Conservation (phyloP, 2,329 filamentous ascomycete species). For the Atkinsonella texensis region DNA sequence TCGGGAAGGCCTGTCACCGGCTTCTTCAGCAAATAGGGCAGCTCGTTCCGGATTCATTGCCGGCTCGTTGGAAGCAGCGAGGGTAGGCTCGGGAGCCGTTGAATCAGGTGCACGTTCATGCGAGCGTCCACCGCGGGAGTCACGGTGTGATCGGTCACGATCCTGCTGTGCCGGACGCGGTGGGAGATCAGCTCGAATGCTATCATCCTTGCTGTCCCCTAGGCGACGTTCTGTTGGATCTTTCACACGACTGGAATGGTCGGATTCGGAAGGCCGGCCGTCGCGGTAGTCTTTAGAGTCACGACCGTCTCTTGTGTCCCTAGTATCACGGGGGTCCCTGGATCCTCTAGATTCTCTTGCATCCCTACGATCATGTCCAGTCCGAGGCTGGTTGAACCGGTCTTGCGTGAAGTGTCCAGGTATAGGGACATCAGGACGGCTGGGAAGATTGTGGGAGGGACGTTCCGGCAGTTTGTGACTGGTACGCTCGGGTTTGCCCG, state of each 20-base stretch:
- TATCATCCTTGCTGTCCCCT: conserved; percentile 21
- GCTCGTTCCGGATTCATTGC: conserved; percentile 45
- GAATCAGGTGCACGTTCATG: conserved; percentile 20
- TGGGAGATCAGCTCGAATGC: conserved; percentile 17
- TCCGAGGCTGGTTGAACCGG: conserved; percentile 30
- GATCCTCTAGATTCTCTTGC: conserved; percentile 18
- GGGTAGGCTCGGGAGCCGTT: conserved; percentile 15
- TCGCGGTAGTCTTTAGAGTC: conserved; percentile 24
- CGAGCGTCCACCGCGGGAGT: conserved; percentile 15
- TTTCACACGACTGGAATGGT: conserved; percentile 29
- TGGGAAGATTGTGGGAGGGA: conserved; percentile 35
- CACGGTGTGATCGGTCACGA: conserved; percentile 25
- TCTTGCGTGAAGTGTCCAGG: conserved; percentile 35
- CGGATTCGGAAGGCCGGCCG: conserved; percentile 25
- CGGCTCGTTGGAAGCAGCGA: conserved; percentile 27
- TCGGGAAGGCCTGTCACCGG: conserved; percentile 14
- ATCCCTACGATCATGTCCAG: conserved; percentile 28
- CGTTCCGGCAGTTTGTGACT: conserved; percentile 26
- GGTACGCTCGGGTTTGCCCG: conserved; percentile 16
- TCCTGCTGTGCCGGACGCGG: conserved; percentile 30
- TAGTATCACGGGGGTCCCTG: conserved; percentile 18
- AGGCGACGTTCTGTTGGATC: conserved; percentile 33
- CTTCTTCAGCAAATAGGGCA: conserved; percentile 31
- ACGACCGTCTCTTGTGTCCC: conserved; percentile 27
- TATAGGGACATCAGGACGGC: conserved; percentile 45